These are phyloP conservation scores for Sherardia arvensis DNA, from an alignment of 257 asterid species.

Conservation along the genomic window DNA sequence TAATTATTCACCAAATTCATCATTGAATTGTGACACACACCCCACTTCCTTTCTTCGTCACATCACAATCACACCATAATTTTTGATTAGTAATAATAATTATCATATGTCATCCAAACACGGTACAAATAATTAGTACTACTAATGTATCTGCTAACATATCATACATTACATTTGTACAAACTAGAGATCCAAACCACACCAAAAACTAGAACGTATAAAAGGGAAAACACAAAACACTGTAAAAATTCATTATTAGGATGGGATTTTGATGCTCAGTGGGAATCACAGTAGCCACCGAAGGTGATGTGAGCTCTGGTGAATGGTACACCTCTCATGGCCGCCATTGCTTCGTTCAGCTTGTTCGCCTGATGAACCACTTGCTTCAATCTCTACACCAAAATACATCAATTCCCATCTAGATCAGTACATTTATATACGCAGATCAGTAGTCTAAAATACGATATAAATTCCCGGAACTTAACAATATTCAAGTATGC, in stretches of 20 bases:
- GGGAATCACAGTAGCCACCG: constrained; percentile 53
- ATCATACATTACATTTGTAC: not conserved
- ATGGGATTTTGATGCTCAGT: not conserved
- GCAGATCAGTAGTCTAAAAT: too few relatives aligned
- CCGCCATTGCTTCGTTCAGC: constrained; percentile 41
- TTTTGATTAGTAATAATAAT: too few relatives aligned
- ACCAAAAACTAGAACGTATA: too few relatives aligned
- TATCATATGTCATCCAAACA: too few relatives aligned
- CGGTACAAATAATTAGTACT: too few relatives aligned
- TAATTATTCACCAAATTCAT: not conserved
- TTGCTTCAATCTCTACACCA: constrained; percentile 40
- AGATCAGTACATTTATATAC: too few relatives aligned
- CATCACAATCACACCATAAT: not conserved
- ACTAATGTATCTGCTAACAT: not conserved
- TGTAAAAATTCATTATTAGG: not conserved
- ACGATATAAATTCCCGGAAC: too few relatives aligned
- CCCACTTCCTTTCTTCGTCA: too few relatives aligned
- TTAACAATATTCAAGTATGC: too few relatives aligned
- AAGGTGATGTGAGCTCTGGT: constrained; percentile 48
- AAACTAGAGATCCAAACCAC: not conserved
- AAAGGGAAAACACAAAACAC: too few relatives aligned
- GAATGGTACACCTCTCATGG: constrained; percentile 34
- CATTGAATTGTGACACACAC: too few relatives aligned
- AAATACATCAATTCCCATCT: too few relatives aligned
- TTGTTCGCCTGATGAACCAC: constrained; percentile 31